Evolutionary conservation across 345 rosid species (phyloP), one percentile per base, ranked within the genome.

Genomic region (Pelargonium nanum): DNA sequence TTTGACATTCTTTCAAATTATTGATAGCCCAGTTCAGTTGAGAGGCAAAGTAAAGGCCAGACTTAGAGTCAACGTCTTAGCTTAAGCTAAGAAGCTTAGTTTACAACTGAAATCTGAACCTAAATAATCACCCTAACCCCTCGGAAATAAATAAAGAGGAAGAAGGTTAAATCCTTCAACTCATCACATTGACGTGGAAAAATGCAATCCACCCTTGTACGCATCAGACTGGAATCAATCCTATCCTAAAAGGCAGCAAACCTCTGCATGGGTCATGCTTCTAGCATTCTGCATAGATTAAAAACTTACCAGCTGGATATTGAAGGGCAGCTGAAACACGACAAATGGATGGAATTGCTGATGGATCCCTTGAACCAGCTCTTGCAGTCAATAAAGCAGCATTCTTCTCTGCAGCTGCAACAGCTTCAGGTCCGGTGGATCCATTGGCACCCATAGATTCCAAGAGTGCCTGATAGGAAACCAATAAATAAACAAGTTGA

Each of bases 361-460:
- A 94, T 64, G 99, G 97, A 81, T 90, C 99, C 73, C 95, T 80
- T 61, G 96, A 86, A 73, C 99, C 99, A 70, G 97, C 99, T 83
- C 97, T 86, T 68, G 97, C 95, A 26, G 96, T 94, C 81, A 87
- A 70, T 65, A 94, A 48, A 72, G 93, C 85, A 77, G 97, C 97
- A 80, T 76, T 94, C 77, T 82, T 94, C 76, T 94, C 99, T 7
- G 96, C 95, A 2, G 81, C 81, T 61, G 91, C 87, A 79, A 83
- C 72, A 68, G 93, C 89, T 75, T 94, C 95, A 67, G 87, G 83
- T 74, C 97, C 97, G 0, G 91, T 83, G 28, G 95, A 86, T 70
- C 95, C 99, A 75, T 68, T 86, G 67, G 90, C 79, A 70, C 92
- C 98, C 78, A 88, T 71, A 69, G 90, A 81, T 72, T 86, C 98